Evolutionary conservation across 2,329 filamentous ascomycete species (phyloP).

Genomic region (Alternaria consortialis): DNA sequence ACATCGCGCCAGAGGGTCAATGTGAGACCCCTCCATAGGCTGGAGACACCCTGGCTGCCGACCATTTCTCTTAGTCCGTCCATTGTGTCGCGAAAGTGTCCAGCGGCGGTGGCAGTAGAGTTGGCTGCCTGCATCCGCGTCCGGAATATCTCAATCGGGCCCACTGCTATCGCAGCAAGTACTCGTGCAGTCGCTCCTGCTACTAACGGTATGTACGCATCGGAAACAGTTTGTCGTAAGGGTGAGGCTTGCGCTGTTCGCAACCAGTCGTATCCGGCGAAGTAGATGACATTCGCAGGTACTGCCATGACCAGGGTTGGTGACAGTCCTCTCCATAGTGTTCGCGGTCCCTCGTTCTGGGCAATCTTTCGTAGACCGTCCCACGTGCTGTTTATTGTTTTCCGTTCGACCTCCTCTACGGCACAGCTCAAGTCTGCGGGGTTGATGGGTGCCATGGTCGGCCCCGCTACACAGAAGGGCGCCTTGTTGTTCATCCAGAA

Average conservation of each 20-base stretch:
- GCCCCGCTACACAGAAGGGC: constrained; percentile 79
- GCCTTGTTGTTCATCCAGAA: constrained; percentile 92
- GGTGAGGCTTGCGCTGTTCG: constrained; percentile 78
- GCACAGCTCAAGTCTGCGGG: constrained; percentile 71
- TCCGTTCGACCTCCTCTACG: constrained; percentile 84
- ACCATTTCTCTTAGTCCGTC: constrained; percentile 83
- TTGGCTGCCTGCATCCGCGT: constrained; percentile 87
- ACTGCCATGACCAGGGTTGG: constrained; percentile 94
- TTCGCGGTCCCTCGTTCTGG: constrained; percentile 84
- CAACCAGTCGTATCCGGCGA: constrained; percentile 96
- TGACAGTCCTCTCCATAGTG: constrained; percentile 92
- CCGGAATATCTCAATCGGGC: constrained; percentile 91
- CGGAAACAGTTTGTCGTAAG: constrained; percentile 64
- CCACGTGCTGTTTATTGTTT: constrained; percentile 87
- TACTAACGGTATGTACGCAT: constrained; percentile 79
- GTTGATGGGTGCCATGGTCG: constrained; percentile 56
- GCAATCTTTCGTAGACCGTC: constrained; percentile 95
- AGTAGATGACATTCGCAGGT: constrained; percentile 97
- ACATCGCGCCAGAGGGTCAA: constrained; percentile 97
- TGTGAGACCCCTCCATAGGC: constrained; percentile 88
- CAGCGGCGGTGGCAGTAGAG: constrained; percentile 56
- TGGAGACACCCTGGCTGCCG: constrained; percentile 74
- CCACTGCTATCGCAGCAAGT: constrained; percentile 82
- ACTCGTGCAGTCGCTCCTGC: constrained; percentile 82
- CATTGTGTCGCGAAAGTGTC: constrained; percentile 82